Percentiles rank a stretch among this genome's conserved stretches.
phyloP scores from a whole-genome alignment of 2,329 filamentous ascomycete genomes.

The Diaporthe citriasiana region DNA sequence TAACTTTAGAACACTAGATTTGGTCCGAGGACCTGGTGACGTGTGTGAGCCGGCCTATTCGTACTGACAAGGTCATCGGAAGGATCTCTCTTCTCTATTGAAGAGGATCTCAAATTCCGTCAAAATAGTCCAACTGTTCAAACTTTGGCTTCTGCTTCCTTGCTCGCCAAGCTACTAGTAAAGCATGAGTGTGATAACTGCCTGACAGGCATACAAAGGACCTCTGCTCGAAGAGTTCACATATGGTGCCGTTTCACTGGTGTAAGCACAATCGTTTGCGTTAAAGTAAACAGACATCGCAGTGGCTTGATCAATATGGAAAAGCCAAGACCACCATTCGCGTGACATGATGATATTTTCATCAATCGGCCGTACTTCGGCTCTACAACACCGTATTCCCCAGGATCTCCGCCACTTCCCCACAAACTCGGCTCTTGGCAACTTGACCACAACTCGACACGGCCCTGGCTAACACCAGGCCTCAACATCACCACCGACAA shows the following conservation, averaged over 20 bases:
- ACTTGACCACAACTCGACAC: neutral
- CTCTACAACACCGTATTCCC: slow-evolving; percentile 1
- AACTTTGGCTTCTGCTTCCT: too few relatives aligned
- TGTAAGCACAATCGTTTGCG: neutral
- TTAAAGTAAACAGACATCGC: neutral
- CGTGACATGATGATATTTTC: slow-evolving; percentile 23
- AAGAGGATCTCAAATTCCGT: too few relatives aligned
- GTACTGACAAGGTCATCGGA: too few relatives aligned
- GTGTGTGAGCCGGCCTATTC: too few relatives aligned
- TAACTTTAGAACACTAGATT: too few relatives aligned
- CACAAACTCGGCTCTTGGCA: slow-evolving; percentile 19
- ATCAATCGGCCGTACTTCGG: slow-evolving; percentile 19
- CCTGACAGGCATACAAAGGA: too few relatives aligned
- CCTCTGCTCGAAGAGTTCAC: too few relatives aligned
- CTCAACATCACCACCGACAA: neutral
- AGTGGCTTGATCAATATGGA: too few relatives aligned
- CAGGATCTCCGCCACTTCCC: slow-evolving; percentile 21
- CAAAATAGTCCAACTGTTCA: too few relatives aligned
- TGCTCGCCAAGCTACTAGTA: too few relatives aligned
- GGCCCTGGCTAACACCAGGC: neutral
- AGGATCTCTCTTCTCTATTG: too few relatives aligned
- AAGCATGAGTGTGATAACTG: neutral
- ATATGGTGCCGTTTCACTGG: neutral
- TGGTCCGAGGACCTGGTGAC: too few relatives aligned
- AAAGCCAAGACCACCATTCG: slow-evolving; percentile 4